Evolutionary conservation across 2,329 filamentous ascomycete genomes (phyloP).

Genomic region (Ceratocystis cacaofunesta): DNA sequence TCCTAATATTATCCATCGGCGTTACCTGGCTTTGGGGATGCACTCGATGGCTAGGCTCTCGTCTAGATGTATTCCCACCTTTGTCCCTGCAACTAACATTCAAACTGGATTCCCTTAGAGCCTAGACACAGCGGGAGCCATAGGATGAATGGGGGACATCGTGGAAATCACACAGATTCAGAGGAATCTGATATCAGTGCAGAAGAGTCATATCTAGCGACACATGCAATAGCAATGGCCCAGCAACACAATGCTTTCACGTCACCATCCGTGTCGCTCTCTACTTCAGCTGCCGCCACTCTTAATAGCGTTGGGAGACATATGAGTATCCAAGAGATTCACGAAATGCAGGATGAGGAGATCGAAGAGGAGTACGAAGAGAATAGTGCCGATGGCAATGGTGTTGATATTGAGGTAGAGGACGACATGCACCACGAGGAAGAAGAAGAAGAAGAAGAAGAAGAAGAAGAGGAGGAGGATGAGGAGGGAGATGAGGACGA

Average conservation of each 20-base stretch:
- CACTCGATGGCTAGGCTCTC: background rate
- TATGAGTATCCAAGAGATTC: constrained; percentile 11
- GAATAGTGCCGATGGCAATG: constrained; percentile 19
- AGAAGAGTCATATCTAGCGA: constrained; percentile 12
- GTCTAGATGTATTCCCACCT: background rate
- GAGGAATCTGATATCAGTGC: constrained; percentile 7
- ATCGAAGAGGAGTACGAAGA: constrained; percentile 21
- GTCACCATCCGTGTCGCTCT: constrained; percentile 9
- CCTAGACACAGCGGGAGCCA: background rate
- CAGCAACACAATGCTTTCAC: constrained; percentile 4
- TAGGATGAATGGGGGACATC: background rate
- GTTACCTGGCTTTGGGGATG: background rate
- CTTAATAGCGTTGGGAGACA: constrained; percentile 5
- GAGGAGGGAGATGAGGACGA: constrained; percentile 23
- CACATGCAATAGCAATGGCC: constrained; percentile 6
- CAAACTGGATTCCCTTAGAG: background rate
- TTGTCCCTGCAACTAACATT: background rate
- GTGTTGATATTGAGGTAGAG: constrained; percentile 18
- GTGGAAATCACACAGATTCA: background rate
- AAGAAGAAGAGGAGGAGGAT: constrained; percentile 21
- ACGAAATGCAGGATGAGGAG: constrained; percentile 15
- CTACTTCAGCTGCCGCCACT: background rate
- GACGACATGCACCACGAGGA: constrained; percentile 19
- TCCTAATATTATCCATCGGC: background rate
- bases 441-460: constrained; percentile 19